These are phyloP conservation scores for Nigrograna mackinnonii DNA, from an alignment of 2,329 filamentous ascomycete species.

Conservation along the genomic window DNA sequence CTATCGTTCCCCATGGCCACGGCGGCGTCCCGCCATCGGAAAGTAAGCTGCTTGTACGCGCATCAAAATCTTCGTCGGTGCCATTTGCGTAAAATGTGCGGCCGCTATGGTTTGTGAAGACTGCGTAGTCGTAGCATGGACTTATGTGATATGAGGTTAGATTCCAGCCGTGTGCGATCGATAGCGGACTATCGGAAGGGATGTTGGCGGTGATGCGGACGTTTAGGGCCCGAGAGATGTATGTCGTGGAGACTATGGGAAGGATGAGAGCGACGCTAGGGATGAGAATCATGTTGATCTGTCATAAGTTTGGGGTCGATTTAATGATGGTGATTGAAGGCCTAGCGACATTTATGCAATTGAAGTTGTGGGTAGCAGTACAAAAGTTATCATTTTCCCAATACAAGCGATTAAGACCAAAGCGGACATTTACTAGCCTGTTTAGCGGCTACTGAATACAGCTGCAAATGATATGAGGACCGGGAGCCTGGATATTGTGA, in stretches of 20 bases:
- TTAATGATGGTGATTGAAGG: not conserved
- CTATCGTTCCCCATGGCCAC: conserved; percentile 7
- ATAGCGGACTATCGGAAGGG: conserved; percentile 1
- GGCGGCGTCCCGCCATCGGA: conserved; percentile 10
- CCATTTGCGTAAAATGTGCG: conserved; percentile 12
- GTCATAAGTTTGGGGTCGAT: not conserved
- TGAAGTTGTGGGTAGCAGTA: not conserved
- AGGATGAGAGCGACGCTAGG: not conserved
- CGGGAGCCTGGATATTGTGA: too few species aligned
- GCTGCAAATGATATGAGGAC: too few species aligned
- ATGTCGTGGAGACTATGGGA: not conserved
- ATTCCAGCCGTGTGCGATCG: conserved; percentile 6
- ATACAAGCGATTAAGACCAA: too few species aligned
- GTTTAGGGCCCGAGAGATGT: conserved; percentile 1
- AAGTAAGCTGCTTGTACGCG: conserved; percentile 4
- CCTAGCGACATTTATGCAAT: not conserved
- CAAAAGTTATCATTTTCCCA: not conserved
- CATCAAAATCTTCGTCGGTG: conserved; percentile 5
- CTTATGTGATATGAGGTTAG: conserved; percentile 10
- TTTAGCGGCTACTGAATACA: too few species aligned
- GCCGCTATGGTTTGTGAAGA: conserved; percentile 7
- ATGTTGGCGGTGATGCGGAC: conserved; percentile 9
- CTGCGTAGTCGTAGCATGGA: conserved; percentile 8
- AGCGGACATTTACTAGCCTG: too few species aligned
- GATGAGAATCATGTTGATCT: not conserved